phyloP scores from a whole-genome alignment of 2,329 filamentous ascomycete species.

The Karstenula rhodostoma region DNA sequence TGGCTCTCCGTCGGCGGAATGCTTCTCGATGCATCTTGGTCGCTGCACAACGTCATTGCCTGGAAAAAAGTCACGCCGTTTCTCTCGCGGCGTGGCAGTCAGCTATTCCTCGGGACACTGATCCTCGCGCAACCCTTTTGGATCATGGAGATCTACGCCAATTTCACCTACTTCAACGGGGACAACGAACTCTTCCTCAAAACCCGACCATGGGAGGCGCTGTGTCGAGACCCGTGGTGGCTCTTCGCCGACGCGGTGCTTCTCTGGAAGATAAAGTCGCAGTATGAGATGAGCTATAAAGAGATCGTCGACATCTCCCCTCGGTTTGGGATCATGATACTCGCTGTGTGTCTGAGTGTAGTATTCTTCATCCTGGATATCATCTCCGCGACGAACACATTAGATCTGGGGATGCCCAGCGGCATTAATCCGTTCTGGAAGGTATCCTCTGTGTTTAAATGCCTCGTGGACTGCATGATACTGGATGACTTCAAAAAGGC shows the following conservation, averaged over 20 bases:
- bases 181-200: constrained; percentile 61
- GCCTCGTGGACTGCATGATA: constrained; percentile 70
- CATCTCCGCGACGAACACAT: constrained; percentile 63
- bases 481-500: constrained; percentile 74
- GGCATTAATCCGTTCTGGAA: constrained; percentile 73
- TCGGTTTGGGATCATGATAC: constrained; percentile 69
- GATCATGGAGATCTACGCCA: constrained; percentile 70
- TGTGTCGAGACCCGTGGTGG: constrained; percentile 74
- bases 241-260: constrained; percentile 67
- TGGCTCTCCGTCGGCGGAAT: constrained; percentile 69
- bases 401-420: constrained; percentile 52
- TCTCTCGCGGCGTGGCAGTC: constrained; percentile 58
- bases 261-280: constrained; percentile 69
- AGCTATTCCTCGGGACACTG: constrained; percentile 67
- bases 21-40: constrained; percentile 69
- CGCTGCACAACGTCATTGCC: constrained; percentile 70
- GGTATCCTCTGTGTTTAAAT: constrained; percentile 71
- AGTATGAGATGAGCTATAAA: constrained; percentile 66
- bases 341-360: constrained; percentile 67
- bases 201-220: constrained; percentile 66
- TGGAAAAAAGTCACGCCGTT: constrained; percentile 74
- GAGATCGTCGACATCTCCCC: constrained; percentile 69
- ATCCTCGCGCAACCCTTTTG: constrained; percentile 69
- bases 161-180: constrained; percentile 70
- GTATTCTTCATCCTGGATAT: constrained; percentile 69